A percentile compares a stretch with the other conserved stretches of the same genome.
Conservation (phyloP, 179 eudicot species). For the Carnegiea gigantea region DNA sequence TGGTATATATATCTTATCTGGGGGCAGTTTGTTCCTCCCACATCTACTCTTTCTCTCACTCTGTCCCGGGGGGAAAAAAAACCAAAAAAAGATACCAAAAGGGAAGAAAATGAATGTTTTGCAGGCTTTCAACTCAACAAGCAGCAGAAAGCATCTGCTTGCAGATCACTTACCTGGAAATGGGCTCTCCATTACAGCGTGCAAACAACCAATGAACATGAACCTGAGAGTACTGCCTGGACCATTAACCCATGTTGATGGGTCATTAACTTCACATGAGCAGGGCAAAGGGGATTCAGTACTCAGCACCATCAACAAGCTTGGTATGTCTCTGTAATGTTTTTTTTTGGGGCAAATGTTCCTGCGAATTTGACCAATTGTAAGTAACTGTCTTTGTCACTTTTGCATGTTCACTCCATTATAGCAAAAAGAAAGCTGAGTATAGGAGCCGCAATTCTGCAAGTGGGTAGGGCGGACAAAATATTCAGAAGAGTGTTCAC, state of each 20-base stretch:
- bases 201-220: neutral
- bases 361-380: no score
- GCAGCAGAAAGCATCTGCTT: neutral
- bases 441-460: constrained; percentile 1
- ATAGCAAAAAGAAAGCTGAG: constrained; percentile 20
- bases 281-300: constrained; percentile 1
- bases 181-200: neutral
- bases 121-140: neutral
- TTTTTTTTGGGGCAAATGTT: no score
- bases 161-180: neutral
- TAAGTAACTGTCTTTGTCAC: no score
- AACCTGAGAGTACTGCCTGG: constrained; percentile 1
- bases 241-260: neutral
- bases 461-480: neutral
- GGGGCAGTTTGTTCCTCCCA: neutral
- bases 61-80: neutral
- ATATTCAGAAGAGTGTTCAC: constrained; percentile 12
- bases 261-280: neutral
- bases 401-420: no score
- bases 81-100: neutral
- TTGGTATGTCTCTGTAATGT: neutral
- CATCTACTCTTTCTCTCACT: neutral
- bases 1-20: neutral
- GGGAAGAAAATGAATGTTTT: neutral
- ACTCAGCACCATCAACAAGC: constrained; percentile 8